Evolutionary conservation across 305 asterid genomes (phyloP).

Genomic region (Fraxinus greggii): DNA sequence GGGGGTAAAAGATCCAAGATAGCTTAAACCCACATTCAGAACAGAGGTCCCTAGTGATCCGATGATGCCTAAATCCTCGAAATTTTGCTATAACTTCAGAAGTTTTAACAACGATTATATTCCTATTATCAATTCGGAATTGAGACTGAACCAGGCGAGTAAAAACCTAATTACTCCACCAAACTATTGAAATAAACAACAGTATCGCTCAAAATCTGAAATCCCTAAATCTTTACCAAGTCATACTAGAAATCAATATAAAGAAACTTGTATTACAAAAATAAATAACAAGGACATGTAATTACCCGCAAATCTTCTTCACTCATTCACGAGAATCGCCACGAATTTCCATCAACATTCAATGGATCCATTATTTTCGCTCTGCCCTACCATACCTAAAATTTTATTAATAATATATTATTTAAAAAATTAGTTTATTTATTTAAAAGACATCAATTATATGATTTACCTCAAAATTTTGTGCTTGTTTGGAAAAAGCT

Average conservation of each 20-base stretch:
- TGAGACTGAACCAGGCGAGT: neutral
- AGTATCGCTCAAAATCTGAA: neutral
- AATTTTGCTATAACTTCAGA: neutral
- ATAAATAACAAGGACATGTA: slow-evolving; percentile 24
- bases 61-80: neutral
- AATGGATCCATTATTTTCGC: neutral
- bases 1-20: neutral
- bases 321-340: neutral
- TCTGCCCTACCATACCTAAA: neutral
- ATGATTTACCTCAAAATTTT: neutral
- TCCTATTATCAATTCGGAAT: slow-evolving; percentile 16
- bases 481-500: neutral
- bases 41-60: neutral
- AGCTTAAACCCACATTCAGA: slow-evolving; percentile 2
- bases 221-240: neutral
- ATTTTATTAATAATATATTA: too few species aligned
- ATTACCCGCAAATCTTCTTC: slow-evolving; percentile 48
- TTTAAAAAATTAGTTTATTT: too few species aligned
- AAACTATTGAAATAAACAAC: slow-evolving; percentile 12
- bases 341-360: neutral
- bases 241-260: slow-evolving; percentile 8
- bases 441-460: neutral
- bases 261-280: slow-evolving; percentile 15
- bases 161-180: neutral
- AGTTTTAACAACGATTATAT: neutral